Evolutionary conservation across 192 early-diverging fungal species (phyloP).

Genomic region (Paraglomus occultum): DNA sequence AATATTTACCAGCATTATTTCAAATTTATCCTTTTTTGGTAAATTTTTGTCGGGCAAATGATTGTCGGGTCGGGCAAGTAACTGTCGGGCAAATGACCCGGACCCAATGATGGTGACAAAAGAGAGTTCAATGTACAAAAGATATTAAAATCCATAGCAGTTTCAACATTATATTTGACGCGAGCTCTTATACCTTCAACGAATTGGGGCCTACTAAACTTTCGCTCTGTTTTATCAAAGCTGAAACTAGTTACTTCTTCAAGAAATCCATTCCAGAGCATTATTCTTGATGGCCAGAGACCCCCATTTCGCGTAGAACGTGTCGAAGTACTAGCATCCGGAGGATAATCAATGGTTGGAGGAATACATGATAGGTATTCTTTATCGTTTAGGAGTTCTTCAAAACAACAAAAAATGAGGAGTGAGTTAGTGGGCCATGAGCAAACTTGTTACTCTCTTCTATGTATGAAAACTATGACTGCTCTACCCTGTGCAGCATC

Average conservation of each 20-base stretch:
- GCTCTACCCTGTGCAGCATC: no score
- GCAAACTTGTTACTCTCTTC: no score
- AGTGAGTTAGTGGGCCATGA: conserved; percentile 7
- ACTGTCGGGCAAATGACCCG: no score
- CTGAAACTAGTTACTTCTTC: conserved; percentile 16
- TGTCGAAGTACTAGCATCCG: conserved; percentile 20
- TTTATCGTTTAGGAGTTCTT: conserved; percentile 10
- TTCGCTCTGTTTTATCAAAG: conserved; percentile 18
- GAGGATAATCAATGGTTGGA: conserved; percentile 20
- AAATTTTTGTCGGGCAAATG: no score
- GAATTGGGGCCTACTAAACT: conserved; percentile 15
- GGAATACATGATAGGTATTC: conserved; percentile 19
- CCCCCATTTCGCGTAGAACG: conserved; percentile 5
- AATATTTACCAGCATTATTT: no score
- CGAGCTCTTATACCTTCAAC: conserved; percentile 26
- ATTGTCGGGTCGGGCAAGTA: no score
- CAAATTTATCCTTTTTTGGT: no score
- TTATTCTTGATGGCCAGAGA: conserved; percentile 26
- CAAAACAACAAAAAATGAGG: conserved; percentile 7
- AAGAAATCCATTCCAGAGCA: conserved; percentile 20
- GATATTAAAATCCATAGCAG: conserved; percentile 22
- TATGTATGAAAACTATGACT: no score
- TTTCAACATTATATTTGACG: conserved; percentile 19
- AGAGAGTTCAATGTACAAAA: conserved; percentile 19
- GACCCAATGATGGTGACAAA: conserved; percentile 6